Conservation (phyloP, 2,329 filamentous ascomycete genomes). For the Intubia oerlemansii region DNA sequence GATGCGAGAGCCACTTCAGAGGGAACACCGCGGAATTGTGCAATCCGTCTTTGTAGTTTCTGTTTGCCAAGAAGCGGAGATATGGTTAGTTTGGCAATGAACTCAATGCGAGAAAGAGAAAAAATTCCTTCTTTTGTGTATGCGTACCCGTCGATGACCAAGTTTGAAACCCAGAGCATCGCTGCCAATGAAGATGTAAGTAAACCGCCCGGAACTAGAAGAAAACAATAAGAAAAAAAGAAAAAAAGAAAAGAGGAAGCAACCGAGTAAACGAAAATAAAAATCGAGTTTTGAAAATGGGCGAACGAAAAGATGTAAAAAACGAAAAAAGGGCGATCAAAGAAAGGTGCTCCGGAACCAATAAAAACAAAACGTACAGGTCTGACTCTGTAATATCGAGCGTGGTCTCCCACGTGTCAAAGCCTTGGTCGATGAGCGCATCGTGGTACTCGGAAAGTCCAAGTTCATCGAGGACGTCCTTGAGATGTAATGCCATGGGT, state of each 20-base stretch:
- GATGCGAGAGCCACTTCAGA: constrained; percentile 29
- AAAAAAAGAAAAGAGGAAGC: background rate
- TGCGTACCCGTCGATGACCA: constrained; percentile 59
- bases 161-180: constrained; percentile 59
- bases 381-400: constrained; percentile 71
- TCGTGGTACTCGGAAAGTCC: constrained; percentile 60
- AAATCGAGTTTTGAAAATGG: background rate
- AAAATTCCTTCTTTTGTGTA: too few relatives aligned
- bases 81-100: background rate
- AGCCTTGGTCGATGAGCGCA: constrained; percentile 54
- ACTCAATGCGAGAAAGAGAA: background rate
- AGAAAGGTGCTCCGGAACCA: too few relatives aligned
- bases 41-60: constrained; percentile 71
- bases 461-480: constrained; percentile 47
- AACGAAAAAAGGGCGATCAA: background rate
- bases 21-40: constrained; percentile 44
- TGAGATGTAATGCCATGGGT: constrained; percentile 45
- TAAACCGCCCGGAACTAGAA: too few relatives aligned
- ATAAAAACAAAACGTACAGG: constrained; percentile 31
- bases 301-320: background rate
- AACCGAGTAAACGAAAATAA: too few relatives aligned
- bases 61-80: constrained; percentile 14
- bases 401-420: constrained; percentile 69
- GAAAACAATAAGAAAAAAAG: too few relatives aligned
- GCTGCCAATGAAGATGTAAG: too few relatives aligned